Conservation (phyloP, 345 rosid genomes). For the Triadica sebifera region DNA sequence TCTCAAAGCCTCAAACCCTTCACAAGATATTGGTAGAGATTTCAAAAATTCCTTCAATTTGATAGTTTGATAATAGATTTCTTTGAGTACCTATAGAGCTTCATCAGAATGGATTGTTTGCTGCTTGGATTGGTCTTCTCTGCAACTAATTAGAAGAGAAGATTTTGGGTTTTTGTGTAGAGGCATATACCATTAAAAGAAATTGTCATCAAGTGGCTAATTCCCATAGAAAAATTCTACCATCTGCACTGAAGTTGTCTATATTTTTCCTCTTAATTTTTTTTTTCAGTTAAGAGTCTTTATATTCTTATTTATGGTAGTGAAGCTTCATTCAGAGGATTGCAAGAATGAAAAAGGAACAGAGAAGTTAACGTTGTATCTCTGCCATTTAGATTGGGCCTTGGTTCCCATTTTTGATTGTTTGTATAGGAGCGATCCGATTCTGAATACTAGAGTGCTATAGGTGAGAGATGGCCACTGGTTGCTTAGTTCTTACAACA, state of each 20-base stretch:
- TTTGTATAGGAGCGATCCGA: no score
- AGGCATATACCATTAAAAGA: constrained; percentile 16
- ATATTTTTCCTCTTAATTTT: neutral
- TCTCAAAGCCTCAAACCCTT: constrained; percentile 97
- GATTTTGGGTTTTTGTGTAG: constrained; percentile 17
- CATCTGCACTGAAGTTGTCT: constrained; percentile 13
- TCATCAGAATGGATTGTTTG: neutral
- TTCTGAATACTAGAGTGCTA: no score
- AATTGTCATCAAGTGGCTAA: constrained; percentile 8
- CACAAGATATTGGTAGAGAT: constrained; percentile 87
- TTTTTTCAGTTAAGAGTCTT: neutral
- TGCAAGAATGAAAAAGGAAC: neutral
- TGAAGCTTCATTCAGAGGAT: constrained; percentile 2
- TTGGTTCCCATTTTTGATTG: neutral
- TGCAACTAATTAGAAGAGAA: neutral
- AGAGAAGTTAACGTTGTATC: neutral
- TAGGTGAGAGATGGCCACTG: no score
- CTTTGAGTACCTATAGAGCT: neutral
- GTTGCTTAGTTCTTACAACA: no score
- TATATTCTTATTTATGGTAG: constrained; percentile 18
- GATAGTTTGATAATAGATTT: constrained; percentile 9
- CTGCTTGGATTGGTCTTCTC: neutral
- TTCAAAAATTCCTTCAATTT: constrained; percentile 43
- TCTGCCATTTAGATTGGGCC: neutral
- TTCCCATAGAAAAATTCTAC: neutral